Base-by-base conservation (phyloP, 2,329 filamentous ascomycete species). In the Colletotrichum sp. region DNA sequence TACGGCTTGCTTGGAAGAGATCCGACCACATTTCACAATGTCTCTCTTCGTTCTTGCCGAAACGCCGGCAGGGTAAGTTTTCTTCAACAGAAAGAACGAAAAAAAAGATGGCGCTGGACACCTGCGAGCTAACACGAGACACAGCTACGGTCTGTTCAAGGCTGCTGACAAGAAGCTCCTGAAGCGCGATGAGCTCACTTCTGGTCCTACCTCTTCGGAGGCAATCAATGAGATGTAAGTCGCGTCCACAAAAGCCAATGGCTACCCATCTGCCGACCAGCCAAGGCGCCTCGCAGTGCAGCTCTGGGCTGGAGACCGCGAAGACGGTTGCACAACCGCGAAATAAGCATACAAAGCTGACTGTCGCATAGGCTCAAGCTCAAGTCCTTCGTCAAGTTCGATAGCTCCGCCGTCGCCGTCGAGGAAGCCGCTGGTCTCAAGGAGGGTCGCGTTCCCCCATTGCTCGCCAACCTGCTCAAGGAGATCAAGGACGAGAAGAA, bases 401-500 rank as follows among this genome's bases (percentile, higher is more conserved):
- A 98, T 83, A 98, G 95, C 85, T 96, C 97, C 76, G 93, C 94
- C 76, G 93, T 92, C 77, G 97, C 97, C 77, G 89, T 99, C 73
- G 94, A 98, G 84, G 96, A 99, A 88, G 95, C 96, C 79, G 92
- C 95, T 69, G 91, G 95, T 54, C 87, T 99, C 76, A 76, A 76
- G 66, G 96, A 98, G 82, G 96, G 96, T 84, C 98, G 98, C 87
- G 95, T 98, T 76, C 97, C 96, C 62, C 93, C 95, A 72, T 93
- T 97, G 84, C 90, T 99, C 76, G 88, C 94, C 68, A 90, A 89
- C 78, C 91, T 99, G 75, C 92, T 99, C 78, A 92, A 98, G 78
- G 92, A 93, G 67, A 92, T 98, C 85, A 98, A 98, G 87, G 94
- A 97, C 83, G 97, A 99, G 90, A 98, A 98, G 89, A 98, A 99